phyloP scores from a whole-genome alignment of 495 filamentous ascomycete species.

The Penicillium atrosanguineum region DNA sequence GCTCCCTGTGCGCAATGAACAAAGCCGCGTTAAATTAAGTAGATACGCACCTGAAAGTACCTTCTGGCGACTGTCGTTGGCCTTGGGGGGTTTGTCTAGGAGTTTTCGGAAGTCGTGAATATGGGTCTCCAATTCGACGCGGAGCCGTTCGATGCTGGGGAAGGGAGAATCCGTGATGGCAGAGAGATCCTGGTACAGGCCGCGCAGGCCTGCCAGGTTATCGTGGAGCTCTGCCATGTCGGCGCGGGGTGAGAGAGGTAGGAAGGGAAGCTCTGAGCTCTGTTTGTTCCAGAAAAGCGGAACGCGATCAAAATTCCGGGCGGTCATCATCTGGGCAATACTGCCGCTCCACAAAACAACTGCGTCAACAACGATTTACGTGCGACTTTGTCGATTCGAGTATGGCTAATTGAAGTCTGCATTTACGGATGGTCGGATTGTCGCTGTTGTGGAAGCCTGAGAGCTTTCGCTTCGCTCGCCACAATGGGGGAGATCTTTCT shows the following conservation, averaged over 20 bases:
- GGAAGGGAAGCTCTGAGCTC: constrained; percentile 25
- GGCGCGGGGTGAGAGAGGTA: constrained; percentile 19
- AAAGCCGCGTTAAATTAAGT: neutral
- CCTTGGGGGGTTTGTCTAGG: constrained; percentile 71
- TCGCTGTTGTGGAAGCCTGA: neutral
- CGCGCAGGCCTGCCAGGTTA: constrained; percentile 66
- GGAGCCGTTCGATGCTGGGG: constrained; percentile 60
- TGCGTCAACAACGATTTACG: neutral
- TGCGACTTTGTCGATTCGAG: neutral
- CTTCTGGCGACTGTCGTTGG: constrained; percentile 60
- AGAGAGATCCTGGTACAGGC: constrained; percentile 74
- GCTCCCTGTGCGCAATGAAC: neutral
- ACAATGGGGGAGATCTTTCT: constrained; percentile 39
- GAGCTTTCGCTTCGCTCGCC: neutral
- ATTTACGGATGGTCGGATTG: neutral
- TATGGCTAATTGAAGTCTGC: constrained; percentile 4
- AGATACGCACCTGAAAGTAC: constrained; percentile 51
- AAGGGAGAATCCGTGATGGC: constrained; percentile 61
- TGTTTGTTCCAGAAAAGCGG: constrained; percentile 41
- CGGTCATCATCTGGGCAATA: constrained; percentile 19
- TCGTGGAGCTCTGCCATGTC: constrained; percentile 55
- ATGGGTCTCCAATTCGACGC: constrained; percentile 63
- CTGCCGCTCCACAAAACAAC: constrained; percentile 23
- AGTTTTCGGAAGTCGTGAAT: constrained; percentile 72
- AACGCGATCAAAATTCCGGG: constrained; percentile 43